A percentile compares a stretch with the other conserved stretches of the same genome.
Conservation (phyloP, 371 early-diverging fungal species). For the Coemansia sp. region DNA sequence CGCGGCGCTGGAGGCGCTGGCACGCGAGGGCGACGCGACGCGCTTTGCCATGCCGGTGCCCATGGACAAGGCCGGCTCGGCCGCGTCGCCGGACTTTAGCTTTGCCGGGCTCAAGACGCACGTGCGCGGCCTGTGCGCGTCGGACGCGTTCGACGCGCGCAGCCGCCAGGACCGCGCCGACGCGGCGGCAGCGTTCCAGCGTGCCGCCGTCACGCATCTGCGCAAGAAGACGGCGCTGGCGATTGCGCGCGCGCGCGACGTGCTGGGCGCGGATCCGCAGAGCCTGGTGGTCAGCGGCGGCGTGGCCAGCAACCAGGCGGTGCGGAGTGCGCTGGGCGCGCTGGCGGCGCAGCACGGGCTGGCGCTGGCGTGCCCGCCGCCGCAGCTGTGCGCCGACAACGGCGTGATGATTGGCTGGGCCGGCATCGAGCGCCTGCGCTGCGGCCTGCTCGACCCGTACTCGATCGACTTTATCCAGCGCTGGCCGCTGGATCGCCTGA, state of each 20-base stretch:
- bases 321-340: constrained; percentile 51
- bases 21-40: constrained; percentile 56
- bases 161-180: constrained; percentile 56
- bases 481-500: constrained; percentile 51
- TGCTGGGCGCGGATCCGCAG: constrained; percentile 51
- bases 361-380: constrained; percentile 71
- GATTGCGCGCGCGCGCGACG: constrained; percentile 52
- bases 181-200: constrained; percentile 77
- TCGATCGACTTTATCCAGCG: constrained; percentile 49
- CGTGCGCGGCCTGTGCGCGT: constrained; percentile 30
- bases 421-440: constrained; percentile 52
- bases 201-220: constrained; percentile 64
- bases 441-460: constrained; percentile 49
- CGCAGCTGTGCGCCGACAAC: constrained; percentile 79
- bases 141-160: constrained; percentile 7
- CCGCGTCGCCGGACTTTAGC: constrained; percentile 62
- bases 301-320: constrained; percentile 70
- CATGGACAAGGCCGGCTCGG: constrained; percentile 59
- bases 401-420: constrained; percentile 93
- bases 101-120: constrained; percentile 77
- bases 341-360: constrained; percentile 53
- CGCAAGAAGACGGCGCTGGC: constrained; percentile 66
- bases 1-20: constrained; percentile 70
- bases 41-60: constrained; percentile 66
- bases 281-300: constrained; percentile 82